These are phyloP conservation scores for Alectoria sarmentosa DNA, from an alignment of 495 filamentous ascomycete species.

Conservation along the genomic window DNA sequence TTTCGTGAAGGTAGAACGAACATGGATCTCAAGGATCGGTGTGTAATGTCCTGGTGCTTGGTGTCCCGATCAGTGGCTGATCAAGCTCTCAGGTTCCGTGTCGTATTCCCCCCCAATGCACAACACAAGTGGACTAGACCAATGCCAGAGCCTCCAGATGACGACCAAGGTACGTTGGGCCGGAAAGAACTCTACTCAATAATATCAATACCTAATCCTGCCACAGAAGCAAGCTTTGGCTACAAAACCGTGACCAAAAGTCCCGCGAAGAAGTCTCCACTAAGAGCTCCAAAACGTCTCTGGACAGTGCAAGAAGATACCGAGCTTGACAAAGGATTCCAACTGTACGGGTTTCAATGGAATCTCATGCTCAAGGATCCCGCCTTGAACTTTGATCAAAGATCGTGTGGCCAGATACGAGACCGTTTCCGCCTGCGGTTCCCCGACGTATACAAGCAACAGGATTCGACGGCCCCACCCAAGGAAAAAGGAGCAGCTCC, in stretches of 20 bases:
- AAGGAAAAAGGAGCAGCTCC: slow-evolving; percentile 2
- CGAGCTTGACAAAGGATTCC: slow-evolving; percentile 67
- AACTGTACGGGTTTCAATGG: slow-evolving; percentile 72
- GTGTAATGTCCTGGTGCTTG: slow-evolving; percentile 19
- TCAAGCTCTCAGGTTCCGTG: slow-evolving; percentile 26
- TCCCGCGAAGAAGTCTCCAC: slow-evolving; percentile 24
- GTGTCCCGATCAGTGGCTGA: slow-evolving; percentile 8
- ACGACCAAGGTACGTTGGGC: slow-evolving; percentile 4
- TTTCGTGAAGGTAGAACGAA: slow-evolving; percentile 67
- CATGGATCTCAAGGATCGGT: slow-evolving; percentile 80
- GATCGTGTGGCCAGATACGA: slow-evolving; percentile 71
- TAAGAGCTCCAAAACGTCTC: slow-evolving; percentile 39
- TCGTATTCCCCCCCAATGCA: slow-evolving; percentile 16
- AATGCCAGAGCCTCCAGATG: slow-evolving; percentile 7
- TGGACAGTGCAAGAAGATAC: slow-evolving; percentile 74
- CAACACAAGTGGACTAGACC: slow-evolving; percentile 14
- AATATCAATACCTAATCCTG: not conserved
- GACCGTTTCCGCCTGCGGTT: slow-evolving; percentile 78
- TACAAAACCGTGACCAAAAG: slow-evolving; percentile 47
- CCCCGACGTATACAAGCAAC: slow-evolving; percentile 56
- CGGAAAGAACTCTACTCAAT: not conserved
- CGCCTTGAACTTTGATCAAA: slow-evolving; percentile 54
- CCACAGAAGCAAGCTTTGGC: slow-evolving; percentile 35
- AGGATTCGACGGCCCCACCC: not conserved
- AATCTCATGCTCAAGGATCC: slow-evolving; percentile 69